Conservation (phyloP, 192 early-diverging fungal genomes). For the Piromyces sp. region DNA sequence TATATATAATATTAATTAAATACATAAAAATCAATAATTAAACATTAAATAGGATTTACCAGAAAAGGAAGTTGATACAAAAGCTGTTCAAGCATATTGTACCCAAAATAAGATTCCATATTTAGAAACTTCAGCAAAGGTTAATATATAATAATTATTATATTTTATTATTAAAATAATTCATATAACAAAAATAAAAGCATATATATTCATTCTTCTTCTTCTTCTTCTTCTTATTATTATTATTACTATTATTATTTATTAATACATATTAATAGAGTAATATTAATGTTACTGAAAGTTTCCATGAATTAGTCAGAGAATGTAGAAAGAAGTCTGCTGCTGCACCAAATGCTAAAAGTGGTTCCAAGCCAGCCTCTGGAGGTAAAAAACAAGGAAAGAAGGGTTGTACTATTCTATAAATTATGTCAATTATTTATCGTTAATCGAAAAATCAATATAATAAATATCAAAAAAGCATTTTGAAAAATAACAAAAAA, state of each 20-base stretch:
- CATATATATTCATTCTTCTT: too few relatives aligned
- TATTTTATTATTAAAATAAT: not conserved
- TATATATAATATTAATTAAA: too few relatives aligned
- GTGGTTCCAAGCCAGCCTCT: not conserved
- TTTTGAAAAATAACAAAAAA: too few relatives aligned
- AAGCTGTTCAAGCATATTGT: slow-evolving; percentile 13
- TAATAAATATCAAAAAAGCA: too few relatives aligned
- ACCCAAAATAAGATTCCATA: slow-evolving; percentile 24
- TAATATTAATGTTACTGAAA: slow-evolving; percentile 31
- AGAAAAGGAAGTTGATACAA: slow-evolving; percentile 18
- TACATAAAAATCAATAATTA: too few relatives aligned
- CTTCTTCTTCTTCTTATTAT: too few relatives aligned
- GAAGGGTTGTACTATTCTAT: not conserved
- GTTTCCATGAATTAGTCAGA: slow-evolving; percentile 30
- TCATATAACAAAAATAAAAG: too few relatives aligned
- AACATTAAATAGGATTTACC: slow-evolving; percentile 47
- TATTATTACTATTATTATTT: too few relatives aligned
- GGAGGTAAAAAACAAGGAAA: not conserved
- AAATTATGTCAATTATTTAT: not conserved
- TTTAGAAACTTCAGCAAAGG: slow-evolving; percentile 35
- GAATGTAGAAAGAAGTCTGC: slow-evolving; percentile 18
- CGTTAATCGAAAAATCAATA: too few relatives aligned
- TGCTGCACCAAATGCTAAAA: slow-evolving; percentile 1
- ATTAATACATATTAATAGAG: too few relatives aligned
- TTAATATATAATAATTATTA: slow-evolving; percentile 1